A percentile compares a stretch with the other conserved stretches of the same genome.
Evolutionary conservation across 495 filamentous ascomycete species (phyloP).

Genomic region (Penicillium goetzii): DNA sequence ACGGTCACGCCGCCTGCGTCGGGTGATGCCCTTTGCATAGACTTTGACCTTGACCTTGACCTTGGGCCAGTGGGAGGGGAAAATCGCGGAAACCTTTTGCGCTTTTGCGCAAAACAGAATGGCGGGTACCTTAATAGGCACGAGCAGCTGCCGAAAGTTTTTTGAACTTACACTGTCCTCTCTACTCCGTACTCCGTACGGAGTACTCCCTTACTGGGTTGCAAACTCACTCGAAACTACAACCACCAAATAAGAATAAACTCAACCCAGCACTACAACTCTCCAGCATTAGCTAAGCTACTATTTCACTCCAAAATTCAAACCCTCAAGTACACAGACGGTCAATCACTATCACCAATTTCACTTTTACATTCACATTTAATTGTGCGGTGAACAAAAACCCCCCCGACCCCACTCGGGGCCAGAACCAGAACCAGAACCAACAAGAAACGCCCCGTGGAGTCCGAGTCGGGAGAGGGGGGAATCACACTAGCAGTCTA

Average conservation of each 20-base stretch:
- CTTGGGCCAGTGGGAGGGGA: not conserved
- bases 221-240: not conserved
- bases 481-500: not conserved
- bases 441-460: not conserved
- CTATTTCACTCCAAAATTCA: not conserved
- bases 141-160: slow-evolving; percentile 1
- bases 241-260: not conserved
- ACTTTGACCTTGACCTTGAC: not conserved
- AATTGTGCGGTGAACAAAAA: slow-evolving; percentile 27
- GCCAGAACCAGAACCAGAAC: not conserved
- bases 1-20: slow-evolving; percentile 18
- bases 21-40: slow-evolving; percentile 22
- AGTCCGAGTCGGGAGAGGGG: not conserved
- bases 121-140: not conserved
- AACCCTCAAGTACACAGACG: not conserved
- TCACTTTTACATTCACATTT: not conserved
- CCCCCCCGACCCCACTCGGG: not conserved
- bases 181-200: not conserved
- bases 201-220: not conserved
- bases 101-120: not conserved
- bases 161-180: not conserved
- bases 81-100: too few relatives aligned
- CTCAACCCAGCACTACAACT: not conserved
- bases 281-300: too few relatives aligned
- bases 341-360: not conserved